Evolutionary conservation across 1,284 basidiomycete species (phyloP), one percentile per base, ranked within the genome.

Genomic region (Anthracocystis panici-leucophaei): DNA sequence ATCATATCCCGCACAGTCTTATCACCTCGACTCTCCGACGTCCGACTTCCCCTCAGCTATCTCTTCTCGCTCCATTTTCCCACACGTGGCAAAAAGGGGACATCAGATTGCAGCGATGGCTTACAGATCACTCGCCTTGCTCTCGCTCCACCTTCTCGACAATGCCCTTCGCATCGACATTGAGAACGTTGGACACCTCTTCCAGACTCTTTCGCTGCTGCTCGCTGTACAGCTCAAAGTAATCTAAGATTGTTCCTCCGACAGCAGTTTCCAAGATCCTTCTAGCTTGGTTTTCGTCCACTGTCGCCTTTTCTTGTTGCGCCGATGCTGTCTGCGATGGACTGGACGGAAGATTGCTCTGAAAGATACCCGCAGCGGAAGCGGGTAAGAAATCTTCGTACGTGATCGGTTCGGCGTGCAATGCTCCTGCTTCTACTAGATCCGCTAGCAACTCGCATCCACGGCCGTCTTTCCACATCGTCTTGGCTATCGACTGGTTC

Each of bases 381-480:
- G 86, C 86, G 0, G 87, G 87, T 16, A 87, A 68, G 69, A 87
- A 87, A 63, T 87, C 87, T 64, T 87, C 87, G 65, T 87, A 87
- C 9, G 85, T 84, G 21, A 87, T 82, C 8, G 86, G 85, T 38
- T 81, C 77, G 40, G 75, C 81, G 1, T 58, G 65, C 21, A 87
- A 79, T 12, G 76, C 65, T 0, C 86, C 86, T 1, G 61, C 56
- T 6, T 57, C 33, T 21, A 86, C 75, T 41, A 87, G 82, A 33
- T 59, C 63, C 10, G 74, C 70, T 3, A 82, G 27, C 35, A 55
- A 3, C n/a, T 29, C 48, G 44, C 52, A 45, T 5, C 53, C 55
- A n/a, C 20, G 27, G 21, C 29, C 40, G 9, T n/a, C 46, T 21
- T 51, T 23, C 29, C 51, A 54, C 57, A 63, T 54, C 25, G 9